Conservation (phyloP, 352 stramenopile species). For the Vaucheria bursata region DNA sequence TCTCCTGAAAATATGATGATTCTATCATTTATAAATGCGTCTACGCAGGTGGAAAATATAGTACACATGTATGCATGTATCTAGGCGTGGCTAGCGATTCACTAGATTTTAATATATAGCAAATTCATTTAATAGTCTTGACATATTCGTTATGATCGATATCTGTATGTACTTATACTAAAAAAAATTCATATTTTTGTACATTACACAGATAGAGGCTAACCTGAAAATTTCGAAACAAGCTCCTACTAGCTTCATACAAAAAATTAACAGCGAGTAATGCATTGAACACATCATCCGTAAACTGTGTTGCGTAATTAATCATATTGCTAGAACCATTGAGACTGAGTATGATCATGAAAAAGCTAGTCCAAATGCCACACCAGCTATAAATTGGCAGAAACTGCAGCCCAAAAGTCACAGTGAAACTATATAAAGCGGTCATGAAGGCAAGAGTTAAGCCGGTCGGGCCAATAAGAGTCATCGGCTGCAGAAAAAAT, state of each 20-base stretch:
- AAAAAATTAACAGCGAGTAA: conserved; percentile 70
- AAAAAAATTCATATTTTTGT: too few relatives aligned
- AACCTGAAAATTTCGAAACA: conserved; percentile 16
- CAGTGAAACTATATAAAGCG: conserved; percentile 46
- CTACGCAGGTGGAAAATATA: too few relatives aligned
- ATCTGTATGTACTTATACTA: too few relatives aligned
- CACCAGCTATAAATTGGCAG: conserved; percentile 68
- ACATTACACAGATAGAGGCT: too few relatives aligned
- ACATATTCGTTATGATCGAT: too few relatives aligned
- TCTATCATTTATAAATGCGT: too few relatives aligned
- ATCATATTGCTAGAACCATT: conserved; percentile 55
- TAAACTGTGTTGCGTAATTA: conserved; percentile 68
- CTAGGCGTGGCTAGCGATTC: too few relatives aligned
- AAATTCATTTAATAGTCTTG: too few relatives aligned
- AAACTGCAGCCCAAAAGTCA: conserved; percentile 55
- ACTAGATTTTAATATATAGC: too few relatives aligned
- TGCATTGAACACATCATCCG: conserved; percentile 71
- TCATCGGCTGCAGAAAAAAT: conserved; percentile 48
- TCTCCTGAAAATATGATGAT: too few relatives aligned
- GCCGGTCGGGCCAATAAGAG: conserved; percentile 50
- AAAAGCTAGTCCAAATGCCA: conserved; percentile 44
- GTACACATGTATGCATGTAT: too few relatives aligned
- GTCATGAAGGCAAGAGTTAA: conserved; percentile 50
- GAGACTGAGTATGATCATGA: conserved; percentile 34
- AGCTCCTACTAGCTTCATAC: conserved; percentile 54